phyloP scores from a whole-genome alignment of 2,329 filamentous ascomycete species.

The Plectosphaerella plurivora region DNA sequence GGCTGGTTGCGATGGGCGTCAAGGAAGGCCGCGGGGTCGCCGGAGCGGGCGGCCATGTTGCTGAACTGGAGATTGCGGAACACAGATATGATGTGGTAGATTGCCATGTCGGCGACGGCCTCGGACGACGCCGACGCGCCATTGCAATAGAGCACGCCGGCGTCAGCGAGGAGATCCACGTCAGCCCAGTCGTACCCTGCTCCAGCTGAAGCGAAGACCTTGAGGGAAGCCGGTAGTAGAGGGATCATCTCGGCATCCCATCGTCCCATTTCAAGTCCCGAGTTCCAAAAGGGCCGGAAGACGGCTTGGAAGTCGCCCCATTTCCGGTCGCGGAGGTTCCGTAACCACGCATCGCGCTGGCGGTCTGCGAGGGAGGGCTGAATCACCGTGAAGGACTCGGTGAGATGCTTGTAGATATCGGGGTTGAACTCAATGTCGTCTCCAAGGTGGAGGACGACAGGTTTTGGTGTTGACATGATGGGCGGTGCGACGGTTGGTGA shows the following conservation, averaged over 20 bases:
- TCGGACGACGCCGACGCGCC: slow-evolving; percentile 56
- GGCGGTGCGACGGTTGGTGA: no score
- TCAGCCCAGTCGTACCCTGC: slow-evolving; percentile 63
- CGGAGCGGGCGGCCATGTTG: slow-evolving; percentile 42
- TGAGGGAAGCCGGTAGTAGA: slow-evolving; percentile 46
- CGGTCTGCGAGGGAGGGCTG: slow-evolving; percentile 30
- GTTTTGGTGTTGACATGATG: slow-evolving; percentile 9
- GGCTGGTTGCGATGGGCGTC: slow-evolving; percentile 52
- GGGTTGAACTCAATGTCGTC: slow-evolving; percentile 24
- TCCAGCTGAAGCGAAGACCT: slow-evolving; percentile 55
- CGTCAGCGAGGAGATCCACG: slow-evolving; percentile 28
- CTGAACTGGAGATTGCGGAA: slow-evolving; percentile 57
- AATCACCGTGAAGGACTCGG: slow-evolving; percentile 23
- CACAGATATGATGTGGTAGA: slow-evolving; percentile 53
- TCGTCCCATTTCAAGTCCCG: slow-evolving; percentile 60
- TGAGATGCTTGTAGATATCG: slow-evolving; percentile 23
- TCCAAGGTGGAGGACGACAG: slow-evolving; percentile 25
- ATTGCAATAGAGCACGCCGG: slow-evolving; percentile 57
- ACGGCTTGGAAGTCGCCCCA: slow-evolving; percentile 38
- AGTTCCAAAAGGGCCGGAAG: slow-evolving; percentile 60
- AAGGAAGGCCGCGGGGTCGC: slow-evolving; percentile 33
- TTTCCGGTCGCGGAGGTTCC: slow-evolving; percentile 28
- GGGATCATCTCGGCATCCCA: slow-evolving; percentile 57
- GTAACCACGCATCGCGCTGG: slow-evolving; percentile 29
- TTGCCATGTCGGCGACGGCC: slow-evolving; percentile 56